Base-by-base conservation (phyloP, 345 rosid genomes). In the Eutrema heterophyllum region DNA sequence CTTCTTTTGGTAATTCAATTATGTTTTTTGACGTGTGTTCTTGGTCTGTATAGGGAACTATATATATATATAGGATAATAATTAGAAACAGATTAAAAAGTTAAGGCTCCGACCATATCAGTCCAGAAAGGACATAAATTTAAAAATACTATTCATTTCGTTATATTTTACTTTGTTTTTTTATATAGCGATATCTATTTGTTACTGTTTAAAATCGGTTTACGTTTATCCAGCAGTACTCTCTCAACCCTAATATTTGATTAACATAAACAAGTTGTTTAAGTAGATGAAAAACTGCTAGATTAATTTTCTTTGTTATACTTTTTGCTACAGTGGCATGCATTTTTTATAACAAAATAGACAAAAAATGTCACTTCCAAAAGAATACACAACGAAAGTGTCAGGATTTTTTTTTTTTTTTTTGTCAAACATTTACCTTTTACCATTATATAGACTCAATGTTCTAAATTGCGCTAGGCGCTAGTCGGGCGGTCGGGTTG, bases 31-130 rank as follows among this genome's bases (percentile, higher is more conserved):
- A 10, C 64, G 16, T 49, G 41, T 38, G 46, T 59, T 62, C 64
- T 29, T 67, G 21, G 5, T 76, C 14, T 63, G 45, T 29, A 21
- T 24, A 21, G 63, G 18, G 60, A 44, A 54, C 59, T 69, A 14
- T n/a, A 35, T 61, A 27, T 21, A 32, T 65, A 57, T 40, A 56
- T 12, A 74, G 63, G 64, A 5, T 45, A 40, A 67, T 49, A 1
- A 35, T 40, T 8, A 29, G 4, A 64, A 35, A 7, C 43, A 46
- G 56, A 57, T 32, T 48, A 15, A 48, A 21, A 51, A 60, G 49
- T 75, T 43, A 57, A 52, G 55, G 64, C 69, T 68, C 74, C 79
- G 79, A 60, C 74, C 79, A 67, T 12, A 33, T 51, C 15, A 24
- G 61, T 68, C 27, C 46, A 49, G 35, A 66, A 46, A 41, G 56